These are phyloP conservation scores for Hippophae tibetana DNA, from an alignment of 306 rosid species.

Conservation along the genomic window DNA sequence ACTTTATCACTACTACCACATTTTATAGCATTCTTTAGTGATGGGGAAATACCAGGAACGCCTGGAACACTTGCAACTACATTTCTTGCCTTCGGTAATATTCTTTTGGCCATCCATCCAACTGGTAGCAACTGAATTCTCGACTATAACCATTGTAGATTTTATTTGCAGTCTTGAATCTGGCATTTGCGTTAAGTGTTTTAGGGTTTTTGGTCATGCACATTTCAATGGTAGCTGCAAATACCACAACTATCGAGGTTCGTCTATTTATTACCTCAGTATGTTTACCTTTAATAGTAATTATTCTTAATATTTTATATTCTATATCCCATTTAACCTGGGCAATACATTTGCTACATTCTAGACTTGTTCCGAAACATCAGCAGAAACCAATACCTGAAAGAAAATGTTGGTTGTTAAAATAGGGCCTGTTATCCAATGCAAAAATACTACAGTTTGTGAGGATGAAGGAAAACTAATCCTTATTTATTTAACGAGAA, in stretches of 20 bases:
- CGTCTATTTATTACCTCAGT: not conserved
- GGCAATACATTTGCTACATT: no score
- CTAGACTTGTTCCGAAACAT: no score
- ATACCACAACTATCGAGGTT: slow-evolving; percentile 97
- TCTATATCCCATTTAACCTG: no score
- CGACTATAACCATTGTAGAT: slow-evolving; percentile 15
- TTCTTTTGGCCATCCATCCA: slow-evolving; percentile 6
- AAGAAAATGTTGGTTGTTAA: no score
- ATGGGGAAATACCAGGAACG: slow-evolving; percentile 88
- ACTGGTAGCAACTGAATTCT: slow-evolving; percentile 16
- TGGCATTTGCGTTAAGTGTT: slow-evolving; percentile 90
- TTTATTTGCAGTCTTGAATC: slow-evolving; percentile 64
- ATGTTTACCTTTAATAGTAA: not conserved
- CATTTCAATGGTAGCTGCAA: slow-evolving; percentile 76
- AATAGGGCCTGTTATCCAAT: no score
- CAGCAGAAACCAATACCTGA: no score
- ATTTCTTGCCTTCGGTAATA: slow-evolving; percentile 90
- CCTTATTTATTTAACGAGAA: no score
- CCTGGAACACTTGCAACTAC: slow-evolving; percentile 98
- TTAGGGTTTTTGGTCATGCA: slow-evolving; percentile 93
- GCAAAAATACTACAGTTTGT: no score
- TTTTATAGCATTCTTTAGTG: slow-evolving; percentile 83
- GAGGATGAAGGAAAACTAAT: no score
- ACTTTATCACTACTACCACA: slow-evolving; percentile 77
- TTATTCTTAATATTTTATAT: not conserved